Percentiles rank a stretch among this genome's conserved stretches.
These are phyloP conservation scores for Sporothrix pseudoabietina DNA, from an alignment of 2,329 filamentous ascomycete genomes.

Conservation along the genomic window DNA sequence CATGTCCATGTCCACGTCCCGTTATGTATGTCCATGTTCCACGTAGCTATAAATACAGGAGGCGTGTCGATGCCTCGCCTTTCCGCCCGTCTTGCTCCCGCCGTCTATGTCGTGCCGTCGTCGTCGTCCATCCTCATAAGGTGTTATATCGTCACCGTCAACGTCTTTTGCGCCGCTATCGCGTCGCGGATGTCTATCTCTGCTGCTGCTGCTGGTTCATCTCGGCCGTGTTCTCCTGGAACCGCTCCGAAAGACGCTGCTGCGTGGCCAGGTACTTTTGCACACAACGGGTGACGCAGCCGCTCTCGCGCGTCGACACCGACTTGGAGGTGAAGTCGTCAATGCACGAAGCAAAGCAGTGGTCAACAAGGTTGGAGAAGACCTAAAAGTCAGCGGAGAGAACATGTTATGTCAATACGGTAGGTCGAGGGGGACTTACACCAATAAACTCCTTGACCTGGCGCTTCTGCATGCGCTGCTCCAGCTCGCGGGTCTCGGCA, in stretches of 20 bases:
- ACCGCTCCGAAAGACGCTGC: constrained; percentile 87
- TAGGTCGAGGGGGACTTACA: constrained; percentile 58
- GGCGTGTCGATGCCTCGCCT: neutral
- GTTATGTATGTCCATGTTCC: neutral
- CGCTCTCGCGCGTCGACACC: constrained; percentile 81
- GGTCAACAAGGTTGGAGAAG: constrained; percentile 71
- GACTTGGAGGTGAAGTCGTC: constrained; percentile 99
- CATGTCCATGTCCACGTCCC: neutral
- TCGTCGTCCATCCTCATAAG: neutral
- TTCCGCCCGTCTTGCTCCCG: neutral
- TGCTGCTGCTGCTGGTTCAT: constrained; percentile 60
- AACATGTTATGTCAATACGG: too few species aligned
- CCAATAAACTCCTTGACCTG: constrained; percentile 99
- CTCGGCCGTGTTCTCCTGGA: constrained; percentile 69
- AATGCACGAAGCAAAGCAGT: constrained; percentile 96
- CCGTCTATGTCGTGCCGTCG: neutral
- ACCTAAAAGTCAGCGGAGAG: constrained; percentile 44
- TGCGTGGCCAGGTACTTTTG: constrained; percentile 94
- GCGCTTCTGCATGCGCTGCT: constrained; percentile 92
- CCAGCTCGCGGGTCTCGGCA: constrained; percentile 72
- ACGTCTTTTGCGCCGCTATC: neutral
- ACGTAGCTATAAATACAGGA: constrained; percentile 21
- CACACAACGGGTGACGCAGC: constrained; percentile 92
- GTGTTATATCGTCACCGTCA: neutral
- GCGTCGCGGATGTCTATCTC: constrained; percentile 9